These are phyloP conservation scores for Podospora australis DNA, from an alignment of 495 filamentous ascomycete genomes.

Conservation along the genomic window DNA sequence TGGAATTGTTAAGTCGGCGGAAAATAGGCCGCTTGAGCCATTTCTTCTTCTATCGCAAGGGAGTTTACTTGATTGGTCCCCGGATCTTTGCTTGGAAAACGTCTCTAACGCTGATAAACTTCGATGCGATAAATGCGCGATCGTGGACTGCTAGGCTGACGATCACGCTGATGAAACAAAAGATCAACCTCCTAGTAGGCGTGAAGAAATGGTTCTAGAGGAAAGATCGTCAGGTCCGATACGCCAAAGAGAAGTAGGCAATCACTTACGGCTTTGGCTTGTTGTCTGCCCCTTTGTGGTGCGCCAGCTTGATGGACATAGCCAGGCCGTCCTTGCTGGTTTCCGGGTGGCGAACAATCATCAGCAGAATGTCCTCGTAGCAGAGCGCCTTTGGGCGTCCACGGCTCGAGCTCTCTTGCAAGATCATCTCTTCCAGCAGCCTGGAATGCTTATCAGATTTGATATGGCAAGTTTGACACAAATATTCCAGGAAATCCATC, in stretches of 20 bases:
- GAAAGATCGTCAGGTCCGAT: not conserved
- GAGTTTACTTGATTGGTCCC: constrained; percentile 16
- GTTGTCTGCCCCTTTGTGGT: constrained; percentile 28
- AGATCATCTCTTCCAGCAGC: constrained; percentile 15
- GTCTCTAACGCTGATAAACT: constrained; percentile 8
- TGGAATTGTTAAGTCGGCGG: constrained; percentile 9
- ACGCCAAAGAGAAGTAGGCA: constrained; percentile 2
- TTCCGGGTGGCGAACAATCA: constrained; percentile 23
- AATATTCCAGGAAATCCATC: constrained; percentile 19
- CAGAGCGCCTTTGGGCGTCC: constrained; percentile 19
- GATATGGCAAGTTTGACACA: constrained; percentile 21
- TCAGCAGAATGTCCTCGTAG: constrained; percentile 24
- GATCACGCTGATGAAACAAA: constrained; percentile 16
- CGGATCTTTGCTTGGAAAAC: constrained; percentile 21
- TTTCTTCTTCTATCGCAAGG: constrained; percentile 20
- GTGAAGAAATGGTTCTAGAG: constrained; percentile 19
- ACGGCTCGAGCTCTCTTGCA: constrained; percentile 7
- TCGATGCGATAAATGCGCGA: constrained; percentile 9
- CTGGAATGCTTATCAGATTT: constrained; percentile 13
- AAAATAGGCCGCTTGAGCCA: constrained; percentile 25
- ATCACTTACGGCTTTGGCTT: constrained; percentile 28
- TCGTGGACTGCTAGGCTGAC: constrained; percentile 11
- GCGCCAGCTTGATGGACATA: constrained; percentile 19
- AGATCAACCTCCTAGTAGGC: constrained; percentile 10
- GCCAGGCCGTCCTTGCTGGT: constrained; percentile 19